These are phyloP conservation scores for Auricularia sp. DNA, from an alignment of 768 basidiomycete genomes.

Conservation along the genomic window DNA sequence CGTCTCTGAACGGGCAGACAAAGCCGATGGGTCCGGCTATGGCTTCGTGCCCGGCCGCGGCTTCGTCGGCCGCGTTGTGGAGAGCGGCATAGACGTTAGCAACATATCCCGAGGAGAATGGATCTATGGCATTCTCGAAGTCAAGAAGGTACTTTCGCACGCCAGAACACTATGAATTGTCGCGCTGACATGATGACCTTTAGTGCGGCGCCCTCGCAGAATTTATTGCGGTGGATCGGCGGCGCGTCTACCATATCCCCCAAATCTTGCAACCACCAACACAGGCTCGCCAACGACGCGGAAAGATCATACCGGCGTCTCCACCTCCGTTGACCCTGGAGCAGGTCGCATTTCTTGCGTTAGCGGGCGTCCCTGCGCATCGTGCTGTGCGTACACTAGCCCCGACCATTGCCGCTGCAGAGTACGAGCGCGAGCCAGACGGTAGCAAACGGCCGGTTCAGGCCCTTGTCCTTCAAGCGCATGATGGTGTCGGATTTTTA, in stretches of 20 bases:
- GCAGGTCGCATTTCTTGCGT: conserved; percentile 71
- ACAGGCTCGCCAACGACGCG: conserved; percentile 4
- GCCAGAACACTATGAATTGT: conserved; percentile 3
- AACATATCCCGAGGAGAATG: conserved; percentile 68
- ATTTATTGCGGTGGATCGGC: conserved; percentile 75
- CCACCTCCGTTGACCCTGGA: conserved; percentile 37
- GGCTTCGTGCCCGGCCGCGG: conserved; percentile 83
- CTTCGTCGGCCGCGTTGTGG: conserved; percentile 75
- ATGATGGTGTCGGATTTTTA: conserved; percentile 67
- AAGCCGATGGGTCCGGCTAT: conserved; percentile 17
- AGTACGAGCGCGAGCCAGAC: conserved; percentile 10
- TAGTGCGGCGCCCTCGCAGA: conserved; percentile 84
- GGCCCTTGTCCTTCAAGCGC: conserved; percentile 60
- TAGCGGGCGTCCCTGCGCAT: conserved; percentile 72
- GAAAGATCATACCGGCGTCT: conserved; percentile 10
- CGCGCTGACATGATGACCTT: conserved; percentile 8
- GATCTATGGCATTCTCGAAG: conserved; percentile 72
- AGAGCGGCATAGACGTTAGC: conserved; percentile 74
- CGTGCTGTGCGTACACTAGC: conserved; percentile 66
- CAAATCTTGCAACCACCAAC: conserved; percentile 33
- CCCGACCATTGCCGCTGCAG: conserved; percentile 15
- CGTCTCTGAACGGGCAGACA: conserved; percentile 35
- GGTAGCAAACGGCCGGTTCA: conserved; percentile 23
- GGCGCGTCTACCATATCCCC: conserved; percentile 63
- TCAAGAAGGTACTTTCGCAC: conserved; percentile 54